Conservation (phyloP, 2,329 filamentous ascomycete species). For the Fusarium oligoseptatum region DNA sequence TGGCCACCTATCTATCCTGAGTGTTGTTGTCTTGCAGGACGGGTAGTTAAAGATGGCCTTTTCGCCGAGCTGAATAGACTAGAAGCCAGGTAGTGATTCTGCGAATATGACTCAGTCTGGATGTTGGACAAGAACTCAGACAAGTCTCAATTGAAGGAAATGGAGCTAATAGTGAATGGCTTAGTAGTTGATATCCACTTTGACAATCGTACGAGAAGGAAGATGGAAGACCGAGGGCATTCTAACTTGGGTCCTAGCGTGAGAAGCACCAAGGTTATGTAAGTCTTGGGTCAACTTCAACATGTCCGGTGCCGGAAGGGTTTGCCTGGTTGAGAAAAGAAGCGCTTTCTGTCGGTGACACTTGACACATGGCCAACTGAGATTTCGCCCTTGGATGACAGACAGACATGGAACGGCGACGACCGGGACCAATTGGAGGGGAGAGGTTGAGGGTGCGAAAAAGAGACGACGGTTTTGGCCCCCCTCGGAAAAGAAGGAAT, state of each 20-base stretch:
- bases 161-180: conserved; percentile 11
- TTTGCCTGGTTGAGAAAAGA: conserved; percentile 2
- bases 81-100: background rate
- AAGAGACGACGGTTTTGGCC: background rate
- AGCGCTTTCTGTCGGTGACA: background rate
- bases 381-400: background rate
- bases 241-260: conserved; percentile 10
- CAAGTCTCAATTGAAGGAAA: conserved; percentile 15
- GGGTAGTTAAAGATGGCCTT: background rate
- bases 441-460: background rate
- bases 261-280: background rate
- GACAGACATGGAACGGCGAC: background rate
- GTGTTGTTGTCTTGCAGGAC: background rate
- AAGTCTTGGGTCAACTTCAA: background rate
- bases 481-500: background rate
- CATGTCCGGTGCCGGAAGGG: background rate
- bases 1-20: background rate
- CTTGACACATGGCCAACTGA: background rate
- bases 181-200: conserved; percentile 30
- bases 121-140: background rate
- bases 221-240: conserved; percentile 20
- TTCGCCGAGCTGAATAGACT: background rate
- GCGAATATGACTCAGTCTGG: background rate
- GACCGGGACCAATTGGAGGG: conserved; percentile 6
- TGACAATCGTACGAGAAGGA: conserved; percentile 36